A percentile compares a stretch with the other conserved stretches of the same genome.
phyloP scores from a whole-genome alignment of 2,329 filamentous ascomycete species.

The Venturia carpophila region DNA sequence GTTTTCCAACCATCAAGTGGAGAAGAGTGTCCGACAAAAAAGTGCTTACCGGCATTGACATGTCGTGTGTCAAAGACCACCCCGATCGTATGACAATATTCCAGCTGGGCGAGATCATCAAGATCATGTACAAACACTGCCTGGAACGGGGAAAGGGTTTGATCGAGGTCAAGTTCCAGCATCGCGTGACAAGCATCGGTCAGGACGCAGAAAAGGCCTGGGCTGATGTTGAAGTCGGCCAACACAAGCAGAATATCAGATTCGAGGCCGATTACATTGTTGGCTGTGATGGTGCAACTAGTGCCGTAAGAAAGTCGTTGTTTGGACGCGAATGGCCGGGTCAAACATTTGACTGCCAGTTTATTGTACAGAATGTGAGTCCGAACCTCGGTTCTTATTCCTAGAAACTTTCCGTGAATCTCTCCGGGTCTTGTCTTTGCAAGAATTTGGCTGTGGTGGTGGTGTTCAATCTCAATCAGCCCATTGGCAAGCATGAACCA shows the following conservation, averaged over 20 bases:
- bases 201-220: constrained; percentile 19
- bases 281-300: constrained; percentile 16
- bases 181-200: constrained; percentile 21
- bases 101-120: constrained; percentile 24
- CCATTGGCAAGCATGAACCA: no score
- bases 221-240: constrained; percentile 20
- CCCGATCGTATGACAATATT: constrained; percentile 25
- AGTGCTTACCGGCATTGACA: constrained; percentile 7
- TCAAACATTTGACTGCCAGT: constrained; percentile 22
- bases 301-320: not conserved
- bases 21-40: constrained; percentile 20
- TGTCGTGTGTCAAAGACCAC: constrained; percentile 23
- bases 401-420: no score
- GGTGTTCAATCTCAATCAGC: no score
- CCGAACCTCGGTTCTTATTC: no score
- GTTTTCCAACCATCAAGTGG: constrained; percentile 24
- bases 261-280: constrained; percentile 13
- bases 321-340: constrained; percentile 12
- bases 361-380: constrained; percentile 32
- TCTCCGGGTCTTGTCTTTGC: no score
- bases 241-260: constrained; percentile 13
- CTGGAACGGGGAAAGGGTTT: constrained; percentile 22
- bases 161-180: constrained; percentile 24
- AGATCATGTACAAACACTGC: constrained; percentile 24
- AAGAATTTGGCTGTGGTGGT: no score